Base-by-base conservation (phyloP, 2,329 filamentous ascomycete genomes). In the Xylariales sp. region DNA sequence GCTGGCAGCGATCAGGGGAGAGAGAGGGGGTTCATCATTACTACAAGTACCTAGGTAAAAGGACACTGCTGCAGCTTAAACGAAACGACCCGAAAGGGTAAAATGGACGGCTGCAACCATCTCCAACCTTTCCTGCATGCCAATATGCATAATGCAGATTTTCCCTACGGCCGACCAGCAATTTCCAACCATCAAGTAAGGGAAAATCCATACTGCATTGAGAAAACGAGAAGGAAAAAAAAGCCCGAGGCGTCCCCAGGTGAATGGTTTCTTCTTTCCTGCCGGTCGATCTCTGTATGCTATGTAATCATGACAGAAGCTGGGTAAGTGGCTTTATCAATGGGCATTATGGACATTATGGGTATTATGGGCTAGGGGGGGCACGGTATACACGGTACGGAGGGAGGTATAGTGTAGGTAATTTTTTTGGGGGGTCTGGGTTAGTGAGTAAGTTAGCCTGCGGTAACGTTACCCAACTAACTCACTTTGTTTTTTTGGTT, bases 401-500 rank as follows among this genome's bases (percentile, higher is more conserved):
- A 23, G 23, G 23, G 23, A 23, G 23, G 23, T 23, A 23, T 23
- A 23, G 23, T 23, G 23, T 23, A 23, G 23, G 23, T 23, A 23
- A 23, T 23, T 23, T 23, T 23, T 23, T 43, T 16, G 32, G 39
- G 45, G 32, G 39, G 45, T 28, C 10, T 50, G 23, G 36, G 34
- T 39, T 23, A 34, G 30, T 34, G 8, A 39, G 23, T 23, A 23
- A 23, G 23, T 23, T 23, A 41, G 43, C 18, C 14, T 36, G 23
- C 48, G 58, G 67, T 69, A 69, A 69, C 63, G 67, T 69, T 69
- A 63, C 67, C 32, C 49, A 49, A 18, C 39, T 41, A 10, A 41
- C 39, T 41, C 23, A 2, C 23, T 23, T 23, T 23, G 23, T 23
- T 23, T 23, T 23, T 48, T 53, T 58, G 7, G 41, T 56, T 62